These are phyloP conservation scores for Bonia amplexicaulis DNA, from an alignment of 176 grass and related monocot genomes.

Conservation along the genomic window DNA sequence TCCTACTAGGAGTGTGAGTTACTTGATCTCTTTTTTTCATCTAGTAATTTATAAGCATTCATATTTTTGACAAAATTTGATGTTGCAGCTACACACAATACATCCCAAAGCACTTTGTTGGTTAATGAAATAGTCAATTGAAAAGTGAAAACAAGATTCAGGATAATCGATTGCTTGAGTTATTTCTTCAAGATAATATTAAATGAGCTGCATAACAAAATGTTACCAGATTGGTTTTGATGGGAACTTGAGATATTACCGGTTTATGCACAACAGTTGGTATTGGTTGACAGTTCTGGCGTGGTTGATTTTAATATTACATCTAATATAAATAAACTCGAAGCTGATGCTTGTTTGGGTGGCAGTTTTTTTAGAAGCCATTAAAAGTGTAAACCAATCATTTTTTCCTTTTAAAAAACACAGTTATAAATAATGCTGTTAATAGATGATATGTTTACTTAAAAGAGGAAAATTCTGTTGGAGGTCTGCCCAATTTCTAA, in stretches of 20 bases:
- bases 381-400: neutral
- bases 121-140: neutral
- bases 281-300: neutral
- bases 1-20: conserved; percentile 91
- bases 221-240: neutral
- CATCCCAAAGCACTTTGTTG: neutral
- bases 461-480: neutral
- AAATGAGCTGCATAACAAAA: neutral
- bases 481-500: neutral
- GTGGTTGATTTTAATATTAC: neutral
- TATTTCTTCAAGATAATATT: conserved; percentile 6
- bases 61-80: conserved; percentile 9
- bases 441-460: neutral
- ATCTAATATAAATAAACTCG: neutral
- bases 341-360: neutral
- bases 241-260: neutral
- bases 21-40: conserved; percentile 17
- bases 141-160: neutral
- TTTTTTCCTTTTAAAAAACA: neutral
- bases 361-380: neutral
- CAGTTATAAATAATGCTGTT: neutral
- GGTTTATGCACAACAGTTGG: neutral
- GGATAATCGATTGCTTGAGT: neutral
- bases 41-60: conserved; percentile 1
- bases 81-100: neutral